Evolutionary conservation across 2,329 filamentous ascomycete species (phyloP).

Genomic region (Aspergillus thermomutatus): DNA sequence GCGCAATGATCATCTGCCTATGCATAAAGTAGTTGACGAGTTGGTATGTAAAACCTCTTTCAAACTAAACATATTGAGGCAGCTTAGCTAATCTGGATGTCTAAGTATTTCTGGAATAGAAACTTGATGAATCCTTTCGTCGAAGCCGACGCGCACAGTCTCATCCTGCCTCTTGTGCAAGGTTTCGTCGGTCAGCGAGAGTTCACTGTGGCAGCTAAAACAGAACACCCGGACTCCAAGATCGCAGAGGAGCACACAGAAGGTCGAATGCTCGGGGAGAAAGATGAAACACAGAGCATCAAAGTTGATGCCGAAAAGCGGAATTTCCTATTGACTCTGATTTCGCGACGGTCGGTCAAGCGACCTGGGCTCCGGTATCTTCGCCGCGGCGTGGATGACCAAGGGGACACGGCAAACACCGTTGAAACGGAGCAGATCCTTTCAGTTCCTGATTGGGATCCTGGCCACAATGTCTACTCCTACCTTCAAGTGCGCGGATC

Average conservation of each 20-base stretch:
- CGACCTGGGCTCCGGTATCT: conserved; percentile 87
- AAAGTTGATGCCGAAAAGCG: conserved; percentile 29
- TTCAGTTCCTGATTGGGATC: conserved; percentile 65
- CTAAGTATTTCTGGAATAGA: conserved; percentile 84
- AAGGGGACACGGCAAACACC: conserved; percentile 81
- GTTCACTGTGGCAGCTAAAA: conserved; percentile 64
- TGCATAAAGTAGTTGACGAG: conserved; percentile 70
- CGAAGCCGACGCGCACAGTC: conserved; percentile 64
- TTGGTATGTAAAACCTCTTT: conserved; percentile 43
- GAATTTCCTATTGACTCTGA: conserved; percentile 75
- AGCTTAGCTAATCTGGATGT: neutral
- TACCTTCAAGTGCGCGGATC: conserved; percentile 87
- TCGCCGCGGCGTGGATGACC: conserved; percentile 83
- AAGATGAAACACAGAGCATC: conserved; percentile 23
- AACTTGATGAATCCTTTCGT: conserved; percentile 72
- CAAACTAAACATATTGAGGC: neutral
- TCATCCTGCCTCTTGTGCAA: conserved; percentile 82
- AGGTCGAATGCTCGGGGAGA: conserved; percentile 43
- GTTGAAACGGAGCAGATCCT: conserved; percentile 96
- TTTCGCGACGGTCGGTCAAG: conserved; percentile 84
- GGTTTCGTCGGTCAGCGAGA: conserved; percentile 86
- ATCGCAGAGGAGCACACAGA: conserved; percentile 18
- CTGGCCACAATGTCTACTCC: conserved; percentile 65
- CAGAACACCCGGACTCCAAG: conserved; percentile 13
- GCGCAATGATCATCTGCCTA: conserved; percentile 51